Base-by-base conservation (phyloP, 257 asterid genomes). In the Verbascum thapsus region DNA sequence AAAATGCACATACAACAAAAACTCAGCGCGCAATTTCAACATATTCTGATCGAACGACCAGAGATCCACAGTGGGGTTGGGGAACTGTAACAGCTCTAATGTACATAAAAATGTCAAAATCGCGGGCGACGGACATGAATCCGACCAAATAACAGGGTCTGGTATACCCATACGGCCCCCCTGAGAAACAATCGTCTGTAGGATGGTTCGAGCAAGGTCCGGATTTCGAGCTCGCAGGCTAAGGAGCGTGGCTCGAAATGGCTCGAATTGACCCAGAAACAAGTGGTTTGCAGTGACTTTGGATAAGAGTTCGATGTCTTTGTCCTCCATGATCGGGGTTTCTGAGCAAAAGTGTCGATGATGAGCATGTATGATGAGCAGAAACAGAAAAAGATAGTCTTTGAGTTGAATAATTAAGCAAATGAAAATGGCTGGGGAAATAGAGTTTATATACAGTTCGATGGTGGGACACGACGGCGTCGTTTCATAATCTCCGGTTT, bases 231-330 rank as follows among this genome's bases (percentile, higher is more conserved):
- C 74, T n/a, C 96, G 85, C 67, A 88, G 96, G 48, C 84, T 81
- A 15, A 83, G 88, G 42, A 92, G 42, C 39, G 81, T 83, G 53
- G 98, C 96, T 69, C 97, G 95, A 26, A 92, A 90, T 0, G 97
- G 91, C 78, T 92, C 98, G 75, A 86, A 92, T 79, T 92, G 99
- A 22, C 91, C 95, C 34, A 92, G 69, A 61, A 85, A 87, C 12
- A 92, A 64, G 76, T 92, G 99, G 78, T 92, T 92, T 5, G 85
- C 88, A 12, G 87, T 59, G 64, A 80, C 88, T 63, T 44, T 80
- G 37, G 90, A 80, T 48, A 92, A 91, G 45, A 88, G 75, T 57
- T 84, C 83, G 61, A 78, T 70, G 41, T 86, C 96, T 65, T 75
- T 83, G 78, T 79, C 91, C 16, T 84, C 95, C 95, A 86, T 86